Conservation (phyloP, 179 eudicot species). For the Heliamphora ciliata region DNA sequence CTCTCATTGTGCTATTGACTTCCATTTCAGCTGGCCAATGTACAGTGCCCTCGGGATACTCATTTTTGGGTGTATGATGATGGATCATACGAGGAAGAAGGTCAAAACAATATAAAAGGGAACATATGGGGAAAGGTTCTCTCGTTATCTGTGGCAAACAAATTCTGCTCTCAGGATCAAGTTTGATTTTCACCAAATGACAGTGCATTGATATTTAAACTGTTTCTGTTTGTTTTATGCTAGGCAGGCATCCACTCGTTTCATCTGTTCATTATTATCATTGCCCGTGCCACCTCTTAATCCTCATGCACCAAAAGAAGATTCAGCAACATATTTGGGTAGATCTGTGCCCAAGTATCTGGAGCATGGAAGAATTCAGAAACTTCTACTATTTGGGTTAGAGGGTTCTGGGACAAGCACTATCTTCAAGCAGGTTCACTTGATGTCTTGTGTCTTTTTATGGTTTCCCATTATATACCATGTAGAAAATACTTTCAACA, state of each 20-base stretch:
- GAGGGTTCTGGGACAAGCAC: conserved; percentile 96
- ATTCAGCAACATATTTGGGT: conserved; percentile 20
- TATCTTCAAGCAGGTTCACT: conserved; percentile 79
- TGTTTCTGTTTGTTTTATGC: conserved; percentile 22
- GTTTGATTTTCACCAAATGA: conserved; percentile 13
- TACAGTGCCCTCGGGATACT: conserved; percentile 95
- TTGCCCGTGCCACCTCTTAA: conserved; percentile 82
- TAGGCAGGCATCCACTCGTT: conserved; percentile 73
- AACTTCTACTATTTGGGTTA: conserved; percentile 77
- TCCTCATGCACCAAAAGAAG: conserved; percentile 50
- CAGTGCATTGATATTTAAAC: conserved; percentile 12
- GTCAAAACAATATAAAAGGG: conserved; percentile 86
- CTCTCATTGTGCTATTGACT: not conserved
- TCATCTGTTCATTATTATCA: conserved; percentile 66
- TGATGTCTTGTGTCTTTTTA: not conserved
- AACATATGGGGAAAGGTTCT: conserved; percentile 94
- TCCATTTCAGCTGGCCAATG: conserved; percentile 67
- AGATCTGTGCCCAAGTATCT: conserved; percentile 62
- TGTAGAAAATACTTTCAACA: not conserved
- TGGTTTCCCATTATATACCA: not conserved
- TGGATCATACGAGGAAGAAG: conserved; percentile 98
- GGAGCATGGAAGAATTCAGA: conserved; percentile 61
- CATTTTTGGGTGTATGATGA: conserved; percentile 97
- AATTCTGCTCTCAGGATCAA: not conserved
- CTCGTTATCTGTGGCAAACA: conserved; percentile 15